Conservation (phyloP, 305 asterid species). For the Fraxinus greggii region DNA sequence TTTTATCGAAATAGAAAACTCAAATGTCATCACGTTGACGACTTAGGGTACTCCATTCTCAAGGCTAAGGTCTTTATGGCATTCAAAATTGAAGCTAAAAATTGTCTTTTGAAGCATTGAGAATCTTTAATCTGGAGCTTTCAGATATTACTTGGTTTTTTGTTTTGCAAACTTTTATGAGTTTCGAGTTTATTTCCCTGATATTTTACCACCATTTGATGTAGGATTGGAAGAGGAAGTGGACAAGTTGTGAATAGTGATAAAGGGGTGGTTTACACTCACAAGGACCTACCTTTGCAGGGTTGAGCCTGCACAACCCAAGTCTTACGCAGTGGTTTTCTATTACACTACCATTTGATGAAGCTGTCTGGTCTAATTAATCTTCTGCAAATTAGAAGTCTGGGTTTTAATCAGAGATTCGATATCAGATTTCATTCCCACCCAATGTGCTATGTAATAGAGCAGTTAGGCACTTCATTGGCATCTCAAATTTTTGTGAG, state of each 20-base stretch:
- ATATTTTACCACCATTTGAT: constrained; percentile 4
- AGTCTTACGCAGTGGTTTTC: background rate
- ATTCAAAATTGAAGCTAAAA: background rate
- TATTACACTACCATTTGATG: background rate
- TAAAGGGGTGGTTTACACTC: constrained; percentile 67
- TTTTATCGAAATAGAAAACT: background rate
- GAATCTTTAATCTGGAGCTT: background rate
- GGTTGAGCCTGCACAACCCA: constrained; percentile 24
- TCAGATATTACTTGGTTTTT: background rate
- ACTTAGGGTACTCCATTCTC: background rate
- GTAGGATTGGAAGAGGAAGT: constrained; percentile 88
- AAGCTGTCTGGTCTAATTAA: background rate
- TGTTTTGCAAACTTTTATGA: background rate
- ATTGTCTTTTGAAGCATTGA: background rate
- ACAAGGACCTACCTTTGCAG: constrained; percentile 60
- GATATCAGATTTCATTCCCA: background rate
- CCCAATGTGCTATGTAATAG: background rate
- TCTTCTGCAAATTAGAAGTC: background rate
- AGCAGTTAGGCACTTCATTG: background rate
- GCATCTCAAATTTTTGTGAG: background rate
- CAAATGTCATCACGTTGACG: background rate
- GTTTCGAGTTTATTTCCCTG: background rate
- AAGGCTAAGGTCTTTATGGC: background rate
- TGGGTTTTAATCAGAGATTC: background rate
- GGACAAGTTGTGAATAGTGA: constrained; percentile 95